Evolutionary conservation across 2,329 filamentous ascomycete species (phyloP), one percentile per base, ranked within the genome.

Genomic region (Sphaerulina populicola): DNA sequence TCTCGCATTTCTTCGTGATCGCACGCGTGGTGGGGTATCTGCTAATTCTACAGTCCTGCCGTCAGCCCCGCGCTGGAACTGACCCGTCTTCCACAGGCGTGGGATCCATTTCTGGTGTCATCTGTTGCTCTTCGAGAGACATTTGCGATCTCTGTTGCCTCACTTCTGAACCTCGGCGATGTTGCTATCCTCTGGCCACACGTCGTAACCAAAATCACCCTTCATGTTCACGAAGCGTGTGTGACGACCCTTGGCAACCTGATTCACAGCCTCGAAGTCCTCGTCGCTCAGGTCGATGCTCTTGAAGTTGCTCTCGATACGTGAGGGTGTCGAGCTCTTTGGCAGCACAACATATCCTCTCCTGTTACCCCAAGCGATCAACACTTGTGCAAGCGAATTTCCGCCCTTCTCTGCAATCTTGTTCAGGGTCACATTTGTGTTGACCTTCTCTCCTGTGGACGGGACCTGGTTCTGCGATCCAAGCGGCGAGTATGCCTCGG

Each of bases 221-320:
- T 86, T 88, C 84, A 88, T 88, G 72, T 88, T 87, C 53, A 88
- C 84, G 63, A 88, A 88, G 35, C 85, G 79, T 23, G 77, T 79
- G 67, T 85, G 80, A 46, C 83, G 75, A 33, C 80, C 80, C 65
- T 79, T 74, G 1, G 83, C 82, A 6, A 87, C 82, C 55, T 73
- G 67, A 68, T 84, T 77, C 48, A 85, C 74, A 11, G 75, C 80
- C 55, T 74, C 71, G 61, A 82, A 77, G 58, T 83, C 71, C 57
- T 69, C 70, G 51, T 73, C 67, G 58, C 60, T 69, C 52, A 87
- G 71, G 62, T 78, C 69, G 29, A 82, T 81, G 55, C 78, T 75
- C 64, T 81, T 72, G 62, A 82, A 78, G 71, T 88, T 88, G 71
- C 79, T 83, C 66, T 79, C 75, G 60, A 86, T 86, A 39, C 82